Evolutionary conservation across 352 stramenopile genomes (phyloP).

Genomic region (Thalassiosira exigua): DNA sequence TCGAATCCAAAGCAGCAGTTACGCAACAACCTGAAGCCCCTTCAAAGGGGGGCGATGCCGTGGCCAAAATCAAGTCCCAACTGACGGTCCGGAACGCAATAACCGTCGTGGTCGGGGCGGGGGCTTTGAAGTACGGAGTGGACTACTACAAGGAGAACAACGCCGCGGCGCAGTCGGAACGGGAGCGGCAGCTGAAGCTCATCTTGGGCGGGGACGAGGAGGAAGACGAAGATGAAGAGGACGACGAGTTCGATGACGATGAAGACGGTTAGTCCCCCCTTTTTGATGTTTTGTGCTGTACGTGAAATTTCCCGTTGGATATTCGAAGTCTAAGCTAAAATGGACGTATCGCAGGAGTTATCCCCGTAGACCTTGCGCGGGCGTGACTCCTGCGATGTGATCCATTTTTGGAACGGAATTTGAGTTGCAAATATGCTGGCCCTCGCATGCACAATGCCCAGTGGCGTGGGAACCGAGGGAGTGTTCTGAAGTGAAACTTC

Average conservation of each 20-base stretch:
- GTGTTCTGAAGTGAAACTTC: too few species aligned
- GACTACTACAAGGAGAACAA: constrained; percentile 66
- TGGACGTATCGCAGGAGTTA: constrained; percentile 1
- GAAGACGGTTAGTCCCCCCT: constrained; percentile 18
- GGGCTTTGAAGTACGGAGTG: constrained; percentile 66
- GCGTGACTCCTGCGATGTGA: too few species aligned
- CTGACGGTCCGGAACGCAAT: constrained; percentile 48
- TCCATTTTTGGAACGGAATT: too few species aligned
- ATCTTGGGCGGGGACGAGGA: constrained; percentile 65
- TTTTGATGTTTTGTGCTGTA: too few species aligned
- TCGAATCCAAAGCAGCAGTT: constrained; percentile 8
- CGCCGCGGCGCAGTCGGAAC: constrained; percentile 57
- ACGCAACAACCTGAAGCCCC: constrained; percentile 6
- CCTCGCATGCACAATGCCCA: too few species aligned
- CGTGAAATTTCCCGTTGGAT: too few species aligned
- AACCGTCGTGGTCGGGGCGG: constrained; percentile 58
- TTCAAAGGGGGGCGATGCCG: constrained; percentile 1
- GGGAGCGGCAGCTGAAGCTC: constrained; percentile 73
- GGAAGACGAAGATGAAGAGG: constrained; percentile 50
- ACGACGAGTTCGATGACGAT: constrained; percentile 40
- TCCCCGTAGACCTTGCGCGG: too few species aligned
- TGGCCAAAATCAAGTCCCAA: constrained; percentile 34
- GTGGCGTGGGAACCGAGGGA: too few species aligned
- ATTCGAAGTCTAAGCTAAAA: constrained; percentile 8
- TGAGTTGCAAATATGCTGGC: too few species aligned